A percentile compares a stretch with the other conserved stretches of the same genome.
Conservation (phyloP, 139 green algal species). For the Chlorella ohadii region DNA sequence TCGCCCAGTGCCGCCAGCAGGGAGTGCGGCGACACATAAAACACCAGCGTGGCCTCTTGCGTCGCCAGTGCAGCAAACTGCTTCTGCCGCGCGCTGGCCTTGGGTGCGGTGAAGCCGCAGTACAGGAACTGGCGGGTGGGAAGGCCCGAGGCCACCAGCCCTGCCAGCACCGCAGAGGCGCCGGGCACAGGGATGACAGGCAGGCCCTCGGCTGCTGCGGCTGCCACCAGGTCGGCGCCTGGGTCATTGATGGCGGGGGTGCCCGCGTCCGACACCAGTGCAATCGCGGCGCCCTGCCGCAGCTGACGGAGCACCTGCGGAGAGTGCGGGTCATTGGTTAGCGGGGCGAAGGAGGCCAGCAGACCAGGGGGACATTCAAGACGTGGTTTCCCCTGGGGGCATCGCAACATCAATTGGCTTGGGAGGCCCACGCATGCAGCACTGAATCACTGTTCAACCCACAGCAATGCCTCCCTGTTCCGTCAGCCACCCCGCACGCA, state of each 20-base stretch:
- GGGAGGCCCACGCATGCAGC: no score
- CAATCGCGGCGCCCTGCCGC: conserved; percentile 67
- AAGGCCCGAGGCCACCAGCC: conserved; percentile 83
- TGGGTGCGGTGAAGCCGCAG: conserved; percentile 85
- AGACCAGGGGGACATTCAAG: no score
- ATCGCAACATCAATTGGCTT: no score
- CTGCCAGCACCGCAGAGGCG: conserved; percentile 77
- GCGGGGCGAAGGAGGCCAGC: no score
- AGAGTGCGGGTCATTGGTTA: no score
- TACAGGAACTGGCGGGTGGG: conserved; percentile 76
- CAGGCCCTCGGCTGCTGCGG: conserved; percentile 38
- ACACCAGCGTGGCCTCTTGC: conserved; percentile 72
- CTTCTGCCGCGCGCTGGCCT: conserved; percentile 55
- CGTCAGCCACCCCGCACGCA: not conserved
- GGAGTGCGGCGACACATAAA: conserved; percentile 81
- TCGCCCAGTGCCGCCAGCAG: conserved; percentile 66
- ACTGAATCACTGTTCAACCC: no score
- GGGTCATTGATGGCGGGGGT: conserved; percentile 91
- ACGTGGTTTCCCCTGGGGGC: no score
- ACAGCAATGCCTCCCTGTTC: no score
- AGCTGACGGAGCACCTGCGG: conserved; percentile 67
- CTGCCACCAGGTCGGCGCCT: conserved; percentile 72
- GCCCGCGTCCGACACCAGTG: conserved; percentile 91
- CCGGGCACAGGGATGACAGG: conserved; percentile 84
- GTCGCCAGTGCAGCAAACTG: conserved; percentile 34